Evolutionary conservation across 2,329 filamentous ascomycete genomes (phyloP), one percentile per base, ranked within the genome.

Genomic region (Drechmeria coniospora): DNA sequence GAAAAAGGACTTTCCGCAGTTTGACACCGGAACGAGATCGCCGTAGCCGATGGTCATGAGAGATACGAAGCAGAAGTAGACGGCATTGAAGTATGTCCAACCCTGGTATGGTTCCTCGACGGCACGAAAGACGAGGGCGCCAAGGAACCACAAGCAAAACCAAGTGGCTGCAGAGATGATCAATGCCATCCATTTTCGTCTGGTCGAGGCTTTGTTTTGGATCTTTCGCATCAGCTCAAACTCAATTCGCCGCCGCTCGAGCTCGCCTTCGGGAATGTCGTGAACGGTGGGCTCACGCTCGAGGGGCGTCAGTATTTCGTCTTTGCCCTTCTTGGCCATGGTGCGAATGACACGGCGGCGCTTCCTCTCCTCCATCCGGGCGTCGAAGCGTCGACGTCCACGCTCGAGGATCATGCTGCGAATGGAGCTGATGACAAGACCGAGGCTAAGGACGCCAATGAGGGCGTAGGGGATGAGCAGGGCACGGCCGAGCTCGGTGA

Each of bases 31-130:
- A 2, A 74, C 72, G 5, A 77, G 51, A 38, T 92, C 83, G 4
- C 86, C 86, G 41, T 92, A 93, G 1, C 86, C 86, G 21, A 93
- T 80, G 0, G 86, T 93, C 2, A 84, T 62, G 15, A 93, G 66
- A 3, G 75, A 77, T 19, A 83, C 73, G 49, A 90, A 94, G 39
- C 75, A 74, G 46, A 93, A 92, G 52, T 93, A 93, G 23, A 94
- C 63, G 0, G 74, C 68, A 31, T 84, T 61, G 40, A 87, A 93
- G 45, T 92, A 94, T 1, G 54, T 63, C 71, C 83, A 76, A 3
- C 46, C 28, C 37, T 76, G 70, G 27, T 70, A 71, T 0, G 47
- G 43, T 11, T 43, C 31, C 44, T 76, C 71, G 28, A 59, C 8
- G 44, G 45, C 40, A 63, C 53, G 37, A 94, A n/a, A 93, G 8